These are phyloP conservation scores for Gonium pectorale DNA, from an alignment of 139 green algal species.

Conservation along the genomic window DNA sequence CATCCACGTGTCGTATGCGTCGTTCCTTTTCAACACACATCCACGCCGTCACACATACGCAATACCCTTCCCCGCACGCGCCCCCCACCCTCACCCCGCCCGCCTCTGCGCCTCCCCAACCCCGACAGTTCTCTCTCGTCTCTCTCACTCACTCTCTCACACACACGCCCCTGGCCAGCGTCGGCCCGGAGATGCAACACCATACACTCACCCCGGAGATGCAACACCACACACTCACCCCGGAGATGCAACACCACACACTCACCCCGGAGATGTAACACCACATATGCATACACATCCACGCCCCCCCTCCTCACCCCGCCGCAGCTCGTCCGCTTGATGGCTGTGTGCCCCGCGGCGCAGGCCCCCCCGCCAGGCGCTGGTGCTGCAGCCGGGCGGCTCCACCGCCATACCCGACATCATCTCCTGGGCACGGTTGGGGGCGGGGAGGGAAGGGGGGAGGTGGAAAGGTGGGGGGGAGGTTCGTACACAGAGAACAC, in stretches of 20 bases:
- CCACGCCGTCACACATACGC: too few species aligned
- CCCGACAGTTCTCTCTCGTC: too few species aligned
- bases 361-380: constrained; percentile 33
- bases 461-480: not conserved
- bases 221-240: not conserved
- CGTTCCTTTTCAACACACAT: too few species aligned
- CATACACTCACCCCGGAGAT: constrained; percentile 18
- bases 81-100: too few species aligned
- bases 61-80: too few species aligned
- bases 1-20: too few species aligned
- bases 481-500: not conserved
- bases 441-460: not conserved
- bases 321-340: not conserved
- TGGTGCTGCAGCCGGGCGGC: constrained; percentile 36
- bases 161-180: too few species aligned
- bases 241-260: constrained; percentile 46
- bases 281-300: not conserved
- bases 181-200: constrained; percentile 50
- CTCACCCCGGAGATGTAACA: not conserved
- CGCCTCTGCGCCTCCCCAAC: too few species aligned
- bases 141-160: too few species aligned
- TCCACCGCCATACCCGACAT: constrained; percentile 53
- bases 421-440: constrained; percentile 33
- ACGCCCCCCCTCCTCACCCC: not conserved
- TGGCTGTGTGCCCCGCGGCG: not conserved